Percentiles rank a stretch among this genome's conserved stretches.
Evolutionary conservation across 441 rosid species (phyloP).

Genomic region (Eruca vesicaria): DNA sequence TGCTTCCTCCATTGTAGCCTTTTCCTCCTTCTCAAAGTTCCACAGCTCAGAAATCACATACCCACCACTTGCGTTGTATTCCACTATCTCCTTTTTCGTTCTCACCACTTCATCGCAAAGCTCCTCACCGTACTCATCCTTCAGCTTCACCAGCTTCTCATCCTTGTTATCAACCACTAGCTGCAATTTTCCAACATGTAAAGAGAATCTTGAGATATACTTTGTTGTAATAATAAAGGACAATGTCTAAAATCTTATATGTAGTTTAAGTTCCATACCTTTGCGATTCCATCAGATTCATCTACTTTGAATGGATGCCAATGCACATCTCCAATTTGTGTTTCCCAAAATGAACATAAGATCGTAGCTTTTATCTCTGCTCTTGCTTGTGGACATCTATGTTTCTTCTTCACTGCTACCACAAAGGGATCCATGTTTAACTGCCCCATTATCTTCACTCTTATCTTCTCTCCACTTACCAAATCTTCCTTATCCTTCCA

Average conservation of each 20-base stretch:
- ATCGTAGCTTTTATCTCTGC: constrained; percentile 36
- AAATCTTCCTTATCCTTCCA: constrained; percentile 33
- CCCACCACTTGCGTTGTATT: constrained; percentile 57
- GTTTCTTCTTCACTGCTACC: constrained; percentile 40
- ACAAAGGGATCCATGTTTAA: constrained; percentile 44
- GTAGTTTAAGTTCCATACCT: constrained; percentile 30
- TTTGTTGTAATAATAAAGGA: neutral
- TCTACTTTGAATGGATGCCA: constrained; percentile 60
- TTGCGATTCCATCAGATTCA: constrained; percentile 34
- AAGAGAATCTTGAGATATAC: neutral
- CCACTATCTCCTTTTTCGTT: constrained; percentile 44
- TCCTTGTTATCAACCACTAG: constrained; percentile 46
- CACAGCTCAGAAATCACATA: constrained; percentile 44
- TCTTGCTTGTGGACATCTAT: constrained; percentile 16
- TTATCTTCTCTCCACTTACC: constrained; percentile 15
- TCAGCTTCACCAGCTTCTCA: constrained; percentile 41
- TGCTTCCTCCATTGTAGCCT: constrained; percentile 50
- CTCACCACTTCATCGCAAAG: constrained; percentile 36
- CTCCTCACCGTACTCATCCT: constrained; percentile 35
- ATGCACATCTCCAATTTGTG: constrained; percentile 39
- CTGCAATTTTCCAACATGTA: constrained; percentile 33
- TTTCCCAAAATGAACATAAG: constrained; percentile 52
- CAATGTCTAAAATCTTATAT: neutral
- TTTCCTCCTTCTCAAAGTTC: constrained; percentile 42
- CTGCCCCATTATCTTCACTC: constrained; percentile 62